phyloP scores from a whole-genome alignment of 2,329 filamentous ascomycete species.

The Calycina herbarum region DNA sequence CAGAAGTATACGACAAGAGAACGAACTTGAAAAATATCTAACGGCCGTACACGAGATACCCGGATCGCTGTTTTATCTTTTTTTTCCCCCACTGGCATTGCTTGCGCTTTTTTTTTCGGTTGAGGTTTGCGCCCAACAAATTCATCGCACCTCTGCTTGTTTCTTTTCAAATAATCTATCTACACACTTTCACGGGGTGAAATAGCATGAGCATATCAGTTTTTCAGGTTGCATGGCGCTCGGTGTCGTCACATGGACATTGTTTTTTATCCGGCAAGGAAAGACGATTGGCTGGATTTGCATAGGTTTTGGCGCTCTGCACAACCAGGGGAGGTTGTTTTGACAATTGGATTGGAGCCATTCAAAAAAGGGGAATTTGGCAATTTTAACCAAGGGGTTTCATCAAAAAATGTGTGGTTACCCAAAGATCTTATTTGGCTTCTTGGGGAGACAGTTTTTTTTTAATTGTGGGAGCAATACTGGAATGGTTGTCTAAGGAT shows the following conservation, averaged over 20 bases:
- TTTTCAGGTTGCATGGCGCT: slow-evolving; percentile 21
- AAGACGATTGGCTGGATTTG: slow-evolving; percentile 3
- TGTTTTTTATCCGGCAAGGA: background rate
- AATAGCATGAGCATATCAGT: slow-evolving; percentile 15
- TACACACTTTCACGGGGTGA: slow-evolving; percentile 18
- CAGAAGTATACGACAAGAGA: slow-evolving; percentile 14
- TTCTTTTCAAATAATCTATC: slow-evolving; percentile 10
- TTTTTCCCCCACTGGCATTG: slow-evolving; percentile 21
- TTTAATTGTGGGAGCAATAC: background rate
- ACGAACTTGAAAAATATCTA: slow-evolving; percentile 22
- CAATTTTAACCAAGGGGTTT: background rate
- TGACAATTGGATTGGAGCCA: background rate
- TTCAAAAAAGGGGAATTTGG: background rate
- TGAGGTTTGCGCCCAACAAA: slow-evolving; percentile 14
- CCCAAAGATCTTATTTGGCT: background rate
- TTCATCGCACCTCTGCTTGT: slow-evolving; percentile 14
- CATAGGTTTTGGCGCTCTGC: slow-evolving; percentile 3
- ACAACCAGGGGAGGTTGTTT: background rate
- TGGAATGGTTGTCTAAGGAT: background rate
- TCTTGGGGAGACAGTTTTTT: background rate
- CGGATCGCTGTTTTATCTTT: slow-evolving; percentile 27
- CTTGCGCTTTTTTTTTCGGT: slow-evolving; percentile 28
- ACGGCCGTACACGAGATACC: slow-evolving; percentile 33
- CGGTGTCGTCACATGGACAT: slow-evolving; percentile 14
- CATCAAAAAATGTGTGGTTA: background rate